phyloP scores from a whole-genome alignment of 1,284 basidiomycete genomes.

The Fomitopsis betulina region DNA sequence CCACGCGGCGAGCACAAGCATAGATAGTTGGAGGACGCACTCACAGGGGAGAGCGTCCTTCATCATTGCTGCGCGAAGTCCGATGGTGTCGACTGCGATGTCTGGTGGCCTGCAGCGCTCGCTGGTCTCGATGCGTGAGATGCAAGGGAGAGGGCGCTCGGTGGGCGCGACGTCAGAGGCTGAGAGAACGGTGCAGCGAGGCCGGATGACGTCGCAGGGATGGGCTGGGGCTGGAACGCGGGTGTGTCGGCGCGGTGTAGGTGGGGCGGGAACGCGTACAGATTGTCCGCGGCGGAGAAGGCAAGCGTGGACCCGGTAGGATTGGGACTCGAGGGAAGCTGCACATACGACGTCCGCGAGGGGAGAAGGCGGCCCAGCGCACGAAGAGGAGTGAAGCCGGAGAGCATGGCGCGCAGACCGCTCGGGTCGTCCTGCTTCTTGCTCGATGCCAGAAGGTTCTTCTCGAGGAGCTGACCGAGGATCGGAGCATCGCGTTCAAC shows the following conservation, averaged over 20 bases:
- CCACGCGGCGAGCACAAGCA: neutral
- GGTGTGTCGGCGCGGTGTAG: neutral
- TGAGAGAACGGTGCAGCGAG: neutral
- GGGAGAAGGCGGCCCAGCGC: slow-evolving; percentile 12
- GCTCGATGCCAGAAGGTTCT: slow-evolving; percentile 18
- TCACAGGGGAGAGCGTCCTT: neutral
- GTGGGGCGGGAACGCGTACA: slow-evolving; percentile 12
- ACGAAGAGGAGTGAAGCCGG: slow-evolving; percentile 13
- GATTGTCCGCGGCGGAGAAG: slow-evolving; percentile 1
- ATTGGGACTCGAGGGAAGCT: neutral
- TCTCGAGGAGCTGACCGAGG: slow-evolving; percentile 22
- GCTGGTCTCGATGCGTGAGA: slow-evolving; percentile 19
- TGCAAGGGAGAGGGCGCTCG: slow-evolving; percentile 18
- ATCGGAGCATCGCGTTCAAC: slow-evolving; percentile 23
- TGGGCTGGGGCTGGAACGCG: slow-evolving; percentile 6
- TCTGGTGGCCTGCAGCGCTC: slow-evolving; percentile 20
- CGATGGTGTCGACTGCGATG: slow-evolving; percentile 10
- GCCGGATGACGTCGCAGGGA: slow-evolving; percentile 11
- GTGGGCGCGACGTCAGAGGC: slow-evolving; percentile 18
- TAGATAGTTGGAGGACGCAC: neutral
- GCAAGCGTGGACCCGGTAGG: neutral
- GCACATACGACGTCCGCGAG: slow-evolving; percentile 8
- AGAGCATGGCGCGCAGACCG: slow-evolving; percentile 17
- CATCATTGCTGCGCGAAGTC: slow-evolving; percentile 15
- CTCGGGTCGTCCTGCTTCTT: slow-evolving; percentile 20